Evolutionary conservation across 2,329 filamentous ascomycete species (phyloP), one percentile per base, ranked within the genome.

Genomic region (Grosmannia clavigera): DNA sequence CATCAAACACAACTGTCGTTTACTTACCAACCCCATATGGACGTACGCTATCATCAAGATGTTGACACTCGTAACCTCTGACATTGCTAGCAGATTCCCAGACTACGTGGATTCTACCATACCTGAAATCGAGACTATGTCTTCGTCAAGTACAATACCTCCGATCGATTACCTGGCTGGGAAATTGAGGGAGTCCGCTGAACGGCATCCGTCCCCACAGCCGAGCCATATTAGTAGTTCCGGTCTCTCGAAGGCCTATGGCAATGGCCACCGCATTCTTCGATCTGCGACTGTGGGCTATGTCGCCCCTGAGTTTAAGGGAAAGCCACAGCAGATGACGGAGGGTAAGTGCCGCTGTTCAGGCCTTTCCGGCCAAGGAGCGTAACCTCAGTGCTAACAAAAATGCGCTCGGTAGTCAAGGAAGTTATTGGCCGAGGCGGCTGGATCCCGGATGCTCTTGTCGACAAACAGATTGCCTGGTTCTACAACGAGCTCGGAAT

Each of bases 401-500:
- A 6, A 5, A 16, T 22, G 31, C 14, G 1, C 12, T 7, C 6
- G 29, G 4, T n/a, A 90, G 92, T 96, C 70, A 91, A 90, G 83
- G 85, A 87, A 65, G 78, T 86, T 69, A 84, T 96, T 66, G 80
- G 84, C 69, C 81, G 86, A 65, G 88, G 86, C 69, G 88, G 86
- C 62, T 96, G 95, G 82, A 89, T 99, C 63, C 94, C 94, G 1
- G 80, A 82, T 61, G 80, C 87, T 58, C 88, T 95, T 65, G 81
- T 96, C 64, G 88, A 95, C 64, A 81, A 85, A 31, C 92, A 99
- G 75, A 89, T 92, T 58, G 81, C 84, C 62, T 99, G 94, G 92
- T 99, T 99, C 79, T 99, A 99, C 78, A 89, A 94, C 71, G 88
- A 95, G 73, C 84, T 99, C 29, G 66, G 94, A 67, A 99, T 99